Evolutionary conservation across 768 basidiomycete species (phyloP).

Genomic region (Mycena metata): DNA sequence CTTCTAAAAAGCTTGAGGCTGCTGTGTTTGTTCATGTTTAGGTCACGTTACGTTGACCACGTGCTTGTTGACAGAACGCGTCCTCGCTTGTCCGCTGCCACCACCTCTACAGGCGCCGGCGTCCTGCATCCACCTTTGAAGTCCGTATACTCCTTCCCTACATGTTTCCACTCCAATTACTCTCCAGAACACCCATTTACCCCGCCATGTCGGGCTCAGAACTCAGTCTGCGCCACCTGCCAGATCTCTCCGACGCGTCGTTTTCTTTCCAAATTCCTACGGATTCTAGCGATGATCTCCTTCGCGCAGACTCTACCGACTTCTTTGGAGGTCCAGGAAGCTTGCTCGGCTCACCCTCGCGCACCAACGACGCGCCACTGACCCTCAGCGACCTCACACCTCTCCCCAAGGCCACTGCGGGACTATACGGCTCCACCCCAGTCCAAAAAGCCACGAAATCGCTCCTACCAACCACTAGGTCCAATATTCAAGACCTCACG

Average conservation of each 20-base stretch:
- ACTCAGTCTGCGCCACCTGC: constrained; percentile 66
- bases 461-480: constrained; percentile 22
- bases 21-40: background rate
- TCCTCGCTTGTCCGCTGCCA: constrained; percentile 11
- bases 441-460: constrained; percentile 18
- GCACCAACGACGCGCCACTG: constrained; percentile 46
- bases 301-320: constrained; percentile 61
- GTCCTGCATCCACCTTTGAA: no score
- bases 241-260: constrained; percentile 64
- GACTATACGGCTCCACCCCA: constrained; percentile 1
- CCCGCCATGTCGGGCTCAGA: constrained; percentile 38
- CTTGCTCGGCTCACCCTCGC: constrained; percentile 47
- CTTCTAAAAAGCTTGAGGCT: background rate
- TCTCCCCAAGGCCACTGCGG: constrained; percentile 42
- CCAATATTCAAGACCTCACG: constrained; percentile 8
- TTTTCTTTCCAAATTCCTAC: constrained; percentile 71
- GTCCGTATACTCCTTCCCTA: background rate
- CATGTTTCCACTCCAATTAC: background rate
- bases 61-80: constrained; percentile 25
- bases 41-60: background rate
- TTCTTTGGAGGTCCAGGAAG: constrained; percentile 58
- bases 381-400: constrained; percentile 60
- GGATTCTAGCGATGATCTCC: constrained; percentile 63
- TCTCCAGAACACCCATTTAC: background rate
- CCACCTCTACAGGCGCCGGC: background rate